Evolutionary conservation across 139 green algal species (phyloP), one percentile per base, ranked within the genome.

Genomic region (Chlorella sorokiniana): DNA sequence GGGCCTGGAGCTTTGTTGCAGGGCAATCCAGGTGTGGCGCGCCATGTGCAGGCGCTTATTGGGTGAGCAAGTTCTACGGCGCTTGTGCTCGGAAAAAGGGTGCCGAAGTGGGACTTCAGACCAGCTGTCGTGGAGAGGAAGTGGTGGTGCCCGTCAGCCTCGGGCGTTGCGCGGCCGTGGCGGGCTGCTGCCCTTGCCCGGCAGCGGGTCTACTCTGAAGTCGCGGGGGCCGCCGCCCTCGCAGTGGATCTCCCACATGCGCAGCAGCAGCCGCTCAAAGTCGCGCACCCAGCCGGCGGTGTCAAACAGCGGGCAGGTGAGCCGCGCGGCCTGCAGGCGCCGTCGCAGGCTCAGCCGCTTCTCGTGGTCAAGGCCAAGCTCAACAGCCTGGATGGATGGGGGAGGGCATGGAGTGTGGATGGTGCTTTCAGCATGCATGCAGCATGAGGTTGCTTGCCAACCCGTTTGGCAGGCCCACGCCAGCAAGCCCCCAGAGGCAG

Each of bases 171-270:
- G 48, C 48, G 11, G 11, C 48, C 11, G 48, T 25, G 48, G 14
- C 16, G 48, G 11, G 16, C 48, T 59, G 16, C 48, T 59, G 48
- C 48, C 48, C 48, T 59, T 59, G 11, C 48, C 14, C 16, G 48
- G 48, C 48, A 59, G 56, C 18, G 56, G 18, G 6, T n/a, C 16
- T 6, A 31, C 23, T 29, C 94, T 86, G 83, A 96, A 96, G 27
- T 83, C 86, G 33, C 76, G 69, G 4, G 92, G 93, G 20, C 80
- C 85, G 1, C 77, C 29, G 31, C 91, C 91, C 42, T 94, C 68
- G 54, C 83, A 89, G 83, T 97, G 91, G 51, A 97, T 92, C 38
- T 91, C 85, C 94, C 94, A 98, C 94, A 98, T 96, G 31, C 88
- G 78, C 16, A 92, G 79, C 54, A 92, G 87, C 27, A 92, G 81